Conservation (phyloP, 805 yeast species). For the Scheffersomyces spartinae region DNA sequence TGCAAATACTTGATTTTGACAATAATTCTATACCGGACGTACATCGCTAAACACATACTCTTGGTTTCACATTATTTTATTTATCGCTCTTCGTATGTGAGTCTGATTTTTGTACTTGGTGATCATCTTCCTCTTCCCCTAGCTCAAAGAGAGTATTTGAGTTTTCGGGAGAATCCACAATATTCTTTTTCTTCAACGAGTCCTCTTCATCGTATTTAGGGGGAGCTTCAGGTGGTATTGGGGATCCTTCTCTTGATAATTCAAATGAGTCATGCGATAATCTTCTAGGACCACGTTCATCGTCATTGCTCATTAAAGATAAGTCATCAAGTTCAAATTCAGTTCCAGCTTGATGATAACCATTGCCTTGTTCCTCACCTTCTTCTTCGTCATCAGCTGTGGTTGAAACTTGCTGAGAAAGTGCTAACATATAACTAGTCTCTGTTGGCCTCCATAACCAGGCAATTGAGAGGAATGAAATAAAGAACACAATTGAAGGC, state of each 20-base stretch:
- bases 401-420: conserved; percentile 83
- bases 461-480: conserved; percentile 74
- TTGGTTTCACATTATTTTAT: no score
- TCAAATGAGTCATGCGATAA: conserved; percentile 26
- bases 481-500: conserved; percentile 82
- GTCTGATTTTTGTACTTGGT: no score
- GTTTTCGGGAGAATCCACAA: no score
- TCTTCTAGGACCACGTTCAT: conserved; percentile 12
- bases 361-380: conserved; percentile 10
- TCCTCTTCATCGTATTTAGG: conserved; percentile 18
- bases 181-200: conserved; percentile 4
- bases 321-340: conserved; percentile 52
- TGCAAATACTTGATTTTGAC: no score
- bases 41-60: no score
- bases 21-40: no score
- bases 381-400: conserved; percentile 54
- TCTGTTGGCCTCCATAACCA: conserved; percentile 97
- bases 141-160: conserved; percentile 28
- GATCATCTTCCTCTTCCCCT: conserved; percentile 25
- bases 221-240: conserved; percentile 12
- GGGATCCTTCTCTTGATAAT: conserved; percentile 12
- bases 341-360: conserved; percentile 28
- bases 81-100: no score
- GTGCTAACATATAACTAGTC: conserved; percentile 88
- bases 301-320: conserved; percentile 38